phyloP scores from a whole-genome alignment of 2,329 filamentous ascomycete genomes.

The Monosporascus sp. region DNA sequence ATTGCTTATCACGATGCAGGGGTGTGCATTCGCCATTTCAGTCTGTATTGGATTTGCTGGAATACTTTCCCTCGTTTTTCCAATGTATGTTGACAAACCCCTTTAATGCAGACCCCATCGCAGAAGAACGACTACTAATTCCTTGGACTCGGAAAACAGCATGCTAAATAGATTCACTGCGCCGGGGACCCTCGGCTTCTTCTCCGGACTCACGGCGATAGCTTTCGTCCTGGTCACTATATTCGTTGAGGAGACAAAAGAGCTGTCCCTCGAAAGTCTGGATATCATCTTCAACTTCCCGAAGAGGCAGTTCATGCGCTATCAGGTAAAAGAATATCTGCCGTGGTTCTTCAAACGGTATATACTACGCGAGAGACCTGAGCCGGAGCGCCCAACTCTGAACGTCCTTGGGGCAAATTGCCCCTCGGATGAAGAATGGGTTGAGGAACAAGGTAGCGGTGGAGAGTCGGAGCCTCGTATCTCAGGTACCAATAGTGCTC shows the following conservation, averaged over 20 bases:
- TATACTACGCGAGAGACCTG: not conserved
- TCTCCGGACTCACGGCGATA: not conserved
- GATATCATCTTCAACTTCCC: not conserved
- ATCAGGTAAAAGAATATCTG: not conserved
- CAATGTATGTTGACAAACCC: not conserved
- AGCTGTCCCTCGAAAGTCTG: not conserved
- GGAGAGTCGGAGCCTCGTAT: not conserved
- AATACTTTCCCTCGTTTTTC: not conserved
- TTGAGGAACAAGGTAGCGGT: not conserved
- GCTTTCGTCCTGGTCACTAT: not conserved
- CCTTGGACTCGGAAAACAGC: not conserved
- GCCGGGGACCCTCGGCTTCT: not conserved
- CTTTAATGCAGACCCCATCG: not conserved
- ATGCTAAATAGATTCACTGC: not conserved
- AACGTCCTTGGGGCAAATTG: not conserved
- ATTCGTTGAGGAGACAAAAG: not conserved
- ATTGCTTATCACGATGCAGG: not conserved
- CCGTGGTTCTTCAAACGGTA: not conserved
- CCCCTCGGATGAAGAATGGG: not conserved
- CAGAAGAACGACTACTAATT: not conserved
- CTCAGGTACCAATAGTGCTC: not conserved
- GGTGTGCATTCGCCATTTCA: not conserved
- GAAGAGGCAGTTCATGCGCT: not conserved
- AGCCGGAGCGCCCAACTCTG: not conserved
- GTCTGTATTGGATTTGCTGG: not conserved